Base-by-base conservation (phyloP, 805 yeast species). In the Hanseniaspora guilliermondii region DNA sequence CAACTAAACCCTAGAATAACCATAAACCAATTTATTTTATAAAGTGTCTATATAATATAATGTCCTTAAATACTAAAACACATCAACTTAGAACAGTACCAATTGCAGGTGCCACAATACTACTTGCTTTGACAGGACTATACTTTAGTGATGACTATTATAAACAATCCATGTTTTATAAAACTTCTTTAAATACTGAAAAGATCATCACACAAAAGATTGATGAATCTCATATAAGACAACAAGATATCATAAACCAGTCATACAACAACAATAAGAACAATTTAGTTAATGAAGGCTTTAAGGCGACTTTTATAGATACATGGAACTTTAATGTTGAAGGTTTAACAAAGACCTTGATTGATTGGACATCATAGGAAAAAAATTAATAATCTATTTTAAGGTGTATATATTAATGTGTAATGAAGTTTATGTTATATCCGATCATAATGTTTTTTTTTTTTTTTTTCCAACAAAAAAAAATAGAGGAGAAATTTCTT, bases 171-270 rank as follows among this genome's bases (percentile, higher is more conserved):
- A 30, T 27, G 7, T 48, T 48, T 24, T 39, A 48, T 21, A 48
- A 39, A 19, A 38, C 32, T 2, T 14, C 25, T 14, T 16, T 38
- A 9, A 21, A 16, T 14, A 48, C 53, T 5, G 53, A 48, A 16
- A 48, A 19, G 30, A 48, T 48, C 27, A 48, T 48, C 17, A 48
- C 53, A 24, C 40, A 48, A 14, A 48, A 24, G 21, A 33, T 48
- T 1, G 37, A 39, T 22, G 53, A 48, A 19, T 39, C 50, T 24
- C 11, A 4, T 16, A 37, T 17, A 6, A 36, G n/a, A 17, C 42
- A 37, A 14, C 24, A 21, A 3, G 42, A 37, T 16, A 19, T 47
- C 6, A 39, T 47, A 12, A 42, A 17, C 8, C 27, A 47, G 19
- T 24, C 33, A 5, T 47, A 47, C 22, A 39, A 36, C 22, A 37